A percentile compares a stretch with the other conserved stretches of the same genome.
Evolutionary conservation across 2,329 filamentous ascomycete species (phyloP).

Genomic region (Verticillium dahliae): DNA sequence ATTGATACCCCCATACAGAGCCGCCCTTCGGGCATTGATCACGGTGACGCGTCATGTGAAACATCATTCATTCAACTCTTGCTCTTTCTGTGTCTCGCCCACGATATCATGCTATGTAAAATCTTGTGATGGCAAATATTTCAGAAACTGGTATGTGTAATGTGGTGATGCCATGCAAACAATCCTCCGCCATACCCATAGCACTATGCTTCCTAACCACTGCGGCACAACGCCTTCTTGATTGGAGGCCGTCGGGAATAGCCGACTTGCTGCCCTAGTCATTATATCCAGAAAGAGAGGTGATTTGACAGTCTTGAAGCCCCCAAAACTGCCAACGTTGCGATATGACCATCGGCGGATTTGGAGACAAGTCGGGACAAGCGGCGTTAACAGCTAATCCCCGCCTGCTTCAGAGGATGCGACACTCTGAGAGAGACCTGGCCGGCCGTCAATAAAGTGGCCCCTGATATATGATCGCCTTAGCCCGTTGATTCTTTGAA

Average conservation of each 20-base stretch:
- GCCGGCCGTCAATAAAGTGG: conserved; percentile 12
- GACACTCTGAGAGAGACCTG: conserved; percentile 14
- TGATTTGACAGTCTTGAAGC: no score
- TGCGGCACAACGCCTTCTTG: no score
- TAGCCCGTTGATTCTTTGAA: conserved; percentile 13
- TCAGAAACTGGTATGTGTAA: neutral
- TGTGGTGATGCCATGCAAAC: neutral
- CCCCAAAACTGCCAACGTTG: no score
- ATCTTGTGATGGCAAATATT: neutral
- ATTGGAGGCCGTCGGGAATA: no score
- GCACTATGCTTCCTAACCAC: neutral
- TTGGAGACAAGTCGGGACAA: neutral
- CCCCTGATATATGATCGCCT: conserved; percentile 9
- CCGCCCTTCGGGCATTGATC: neutral
- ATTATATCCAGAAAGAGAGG: no score
- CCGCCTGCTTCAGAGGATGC: conserved; percentile 10
- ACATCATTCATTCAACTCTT: neutral
- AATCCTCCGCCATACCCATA: neutral
- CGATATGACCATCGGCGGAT: no score
- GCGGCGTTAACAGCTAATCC: neutral
- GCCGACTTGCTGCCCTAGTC: no score
- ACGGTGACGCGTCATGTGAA: no score
- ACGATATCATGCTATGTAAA: neutral
- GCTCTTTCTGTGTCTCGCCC: neutral
- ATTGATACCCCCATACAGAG: neutral